These are phyloP conservation scores for Candida ficus DNA, from an alignment of 805 yeast species.

Conservation along the genomic window DNA sequence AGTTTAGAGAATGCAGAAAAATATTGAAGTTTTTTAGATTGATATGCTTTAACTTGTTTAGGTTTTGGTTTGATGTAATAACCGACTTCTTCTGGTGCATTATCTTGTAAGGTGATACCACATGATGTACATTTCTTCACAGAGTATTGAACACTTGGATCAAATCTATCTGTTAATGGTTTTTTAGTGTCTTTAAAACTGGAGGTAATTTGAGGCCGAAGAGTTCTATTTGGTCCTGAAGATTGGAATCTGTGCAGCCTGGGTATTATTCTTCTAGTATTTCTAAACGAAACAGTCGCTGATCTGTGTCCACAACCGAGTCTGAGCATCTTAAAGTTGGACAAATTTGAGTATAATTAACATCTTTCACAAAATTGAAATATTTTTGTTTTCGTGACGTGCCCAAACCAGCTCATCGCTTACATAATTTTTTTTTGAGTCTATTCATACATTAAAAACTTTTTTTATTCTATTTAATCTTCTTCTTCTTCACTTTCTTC, in stretches of 20 bases:
- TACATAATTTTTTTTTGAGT: not conserved
- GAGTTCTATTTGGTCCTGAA: not conserved
- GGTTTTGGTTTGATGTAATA: conserved; percentile 32
- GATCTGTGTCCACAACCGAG: not conserved
- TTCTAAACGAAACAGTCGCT: not conserved
- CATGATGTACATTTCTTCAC: conserved; percentile 44
- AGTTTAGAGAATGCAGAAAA: conserved; percentile 18
- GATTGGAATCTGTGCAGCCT: not conserved
- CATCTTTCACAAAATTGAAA: not conserved
- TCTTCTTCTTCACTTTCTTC: conserved; percentile 1
- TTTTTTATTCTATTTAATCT: conserved; percentile 8
- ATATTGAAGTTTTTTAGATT: conserved; percentile 15
- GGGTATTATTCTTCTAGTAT: not conserved
- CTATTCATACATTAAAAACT: not conserved
- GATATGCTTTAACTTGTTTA: conserved; percentile 7
- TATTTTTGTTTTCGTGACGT: not conserved
- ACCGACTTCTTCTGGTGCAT: conserved; percentile 35
- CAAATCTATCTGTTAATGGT: conserved; percentile 1
- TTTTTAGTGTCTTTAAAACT: conserved; percentile 4
- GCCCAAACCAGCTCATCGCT: conserved; percentile 3
- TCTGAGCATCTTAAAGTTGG: not conserved
- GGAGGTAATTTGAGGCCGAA: not conserved
- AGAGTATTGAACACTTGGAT: conserved; percentile 8
- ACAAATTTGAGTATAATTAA: not conserved
- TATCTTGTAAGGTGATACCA: conserved; percentile 47